A percentile compares a stretch with the other conserved stretches of the same genome.
Evolutionary conservation across 1,284 basidiomycete genomes (phyloP).

Genomic region (Heliocybe sulcata): DNA sequence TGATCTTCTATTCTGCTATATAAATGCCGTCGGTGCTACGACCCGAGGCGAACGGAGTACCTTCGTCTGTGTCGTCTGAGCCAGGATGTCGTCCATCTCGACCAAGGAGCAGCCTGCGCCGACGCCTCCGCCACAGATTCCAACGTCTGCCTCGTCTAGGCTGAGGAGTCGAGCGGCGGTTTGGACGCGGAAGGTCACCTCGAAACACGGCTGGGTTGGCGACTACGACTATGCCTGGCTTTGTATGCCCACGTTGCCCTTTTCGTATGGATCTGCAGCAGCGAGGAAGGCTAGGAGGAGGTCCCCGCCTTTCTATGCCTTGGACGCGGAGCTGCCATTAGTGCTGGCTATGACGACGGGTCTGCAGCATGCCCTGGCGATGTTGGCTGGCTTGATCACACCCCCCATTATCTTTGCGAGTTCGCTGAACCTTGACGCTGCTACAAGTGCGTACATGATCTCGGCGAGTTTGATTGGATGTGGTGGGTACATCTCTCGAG

Average conservation of each 20-base stretch:
- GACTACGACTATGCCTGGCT: constrained; percentile 75
- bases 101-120: constrained; percentile 16
- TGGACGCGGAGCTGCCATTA: constrained; percentile 64
- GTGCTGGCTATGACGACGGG: constrained; percentile 63
- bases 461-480: constrained; percentile 75
- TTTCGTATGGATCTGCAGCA: constrained; percentile 19
- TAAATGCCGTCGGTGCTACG: background rate
- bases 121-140: constrained; percentile 6
- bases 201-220: constrained; percentile 65
- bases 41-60: background rate
- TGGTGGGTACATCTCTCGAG: constrained; percentile 31
- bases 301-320: constrained; percentile 65
- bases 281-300: constrained; percentile 22
- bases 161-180: constrained; percentile 8
- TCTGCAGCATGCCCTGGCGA: constrained; percentile 74
- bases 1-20: background rate
- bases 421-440: constrained; percentile 45
- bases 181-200: constrained; percentile 30
- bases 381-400: constrained; percentile 64
- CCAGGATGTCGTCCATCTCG: constrained; percentile 7
- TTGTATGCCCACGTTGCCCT: constrained; percentile 60
- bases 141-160: constrained; percentile 3
- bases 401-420: constrained; percentile 80
- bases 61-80: background rate
- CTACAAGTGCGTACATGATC: constrained; percentile 71